Evolutionary conservation across 371 early-diverging fungal species (phyloP).

Genomic region (Globomyces sp.): DNA sequence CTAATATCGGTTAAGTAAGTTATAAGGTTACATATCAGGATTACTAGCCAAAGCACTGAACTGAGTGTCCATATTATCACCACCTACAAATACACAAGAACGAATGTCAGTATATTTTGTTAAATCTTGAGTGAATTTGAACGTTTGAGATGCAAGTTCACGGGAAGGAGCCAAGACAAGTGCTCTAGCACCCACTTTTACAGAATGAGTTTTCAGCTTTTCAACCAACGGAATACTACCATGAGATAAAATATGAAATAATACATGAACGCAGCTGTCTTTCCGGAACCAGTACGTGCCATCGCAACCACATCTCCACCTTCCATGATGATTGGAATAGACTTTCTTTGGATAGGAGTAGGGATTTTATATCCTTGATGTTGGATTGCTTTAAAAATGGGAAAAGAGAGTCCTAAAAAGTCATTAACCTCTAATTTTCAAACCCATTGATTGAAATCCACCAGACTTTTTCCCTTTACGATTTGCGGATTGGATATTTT

Average conservation of each 20-base stretch:
- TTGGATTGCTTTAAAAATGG: conserved; percentile 80
- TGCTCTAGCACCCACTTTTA: conserved; percentile 84
- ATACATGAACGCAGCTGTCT: conserved; percentile 96
- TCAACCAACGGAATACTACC: conserved; percentile 85
- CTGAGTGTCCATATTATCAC: conserved; percentile 92
- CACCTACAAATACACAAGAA: conserved; percentile 90
- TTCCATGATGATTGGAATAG: conserved; percentile 88
- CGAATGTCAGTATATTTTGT: conserved; percentile 90
- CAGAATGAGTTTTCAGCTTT: conserved; percentile 81
- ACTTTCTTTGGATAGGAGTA: conserved; percentile 98
- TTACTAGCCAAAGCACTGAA: conserved; percentile 86
- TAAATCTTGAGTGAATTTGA: conserved; percentile 86
- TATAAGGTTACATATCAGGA: conserved; percentile 72
- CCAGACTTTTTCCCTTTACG: conserved; percentile 91
- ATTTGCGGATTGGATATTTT: conserved; percentile 54
- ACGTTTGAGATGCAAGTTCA: conserved; percentile 96
- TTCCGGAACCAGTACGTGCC: conserved; percentile 98
- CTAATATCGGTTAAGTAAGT: background rate
- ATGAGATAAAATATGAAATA: conserved; percentile 92
- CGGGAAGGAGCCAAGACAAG: conserved; percentile 89
- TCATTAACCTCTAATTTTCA: too few species aligned
- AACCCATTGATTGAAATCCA: conserved; percentile 96
- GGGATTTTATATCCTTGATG: conserved; percentile 95
- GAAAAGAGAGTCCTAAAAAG: conserved; percentile 37
- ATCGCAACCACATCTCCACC: conserved; percentile 95